Base-by-base conservation (phyloP, 306 rosid genomes). In the Corylus avellana region DNA sequence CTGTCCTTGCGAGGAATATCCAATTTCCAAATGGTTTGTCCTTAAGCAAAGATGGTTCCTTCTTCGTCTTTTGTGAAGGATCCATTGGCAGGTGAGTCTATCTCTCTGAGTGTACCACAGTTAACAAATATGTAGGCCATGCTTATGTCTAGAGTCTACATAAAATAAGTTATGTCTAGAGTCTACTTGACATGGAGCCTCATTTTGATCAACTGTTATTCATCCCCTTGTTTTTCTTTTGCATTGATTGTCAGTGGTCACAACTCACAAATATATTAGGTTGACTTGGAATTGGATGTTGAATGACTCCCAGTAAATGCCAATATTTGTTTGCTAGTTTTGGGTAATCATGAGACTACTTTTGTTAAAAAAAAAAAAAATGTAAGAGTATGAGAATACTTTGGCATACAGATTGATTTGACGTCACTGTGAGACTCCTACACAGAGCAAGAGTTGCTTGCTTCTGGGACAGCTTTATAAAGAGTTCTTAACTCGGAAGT, bases 11-110 rank as follows among this genome's bases (percentile, higher is more conserved):
- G 58, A 83, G 91, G 79, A 88, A 90, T 79, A 3, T 91, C 85
- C 92, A 88, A 77, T 95, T 95, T 77, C 94, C 98, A 20, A 95
- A 95, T 86, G 98, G 98, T 70, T 59, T 91, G 79, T 89, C 98
- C 78, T 86, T 95, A 58, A 95, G 97, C 91, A 93, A 93, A 85
- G 98, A 95, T 27, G 89, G 98, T 68, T 87, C 93, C 73, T 95
- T 91, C 90, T 89, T 95, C 58, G 81, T 91, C 83, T 89, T 90
- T 20, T 89, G 88, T 57, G 98, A 92, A 81, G 97, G 91, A 27
- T 9, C 81, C 3, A 11, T 74, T 81, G 98, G 98, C 88, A 91
- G 98, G 98, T 95, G 56, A 88, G 81, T 62, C 80, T 74, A 18
- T 47, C 42, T 7, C 13, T 17, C 4, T 8, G 74, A 27, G 8